Percentiles rank a stretch among this genome's conserved stretches.
Evolutionary conservation across 805 yeast genomes (phyloP).

Genomic region (Starmerella powellii): DNA sequence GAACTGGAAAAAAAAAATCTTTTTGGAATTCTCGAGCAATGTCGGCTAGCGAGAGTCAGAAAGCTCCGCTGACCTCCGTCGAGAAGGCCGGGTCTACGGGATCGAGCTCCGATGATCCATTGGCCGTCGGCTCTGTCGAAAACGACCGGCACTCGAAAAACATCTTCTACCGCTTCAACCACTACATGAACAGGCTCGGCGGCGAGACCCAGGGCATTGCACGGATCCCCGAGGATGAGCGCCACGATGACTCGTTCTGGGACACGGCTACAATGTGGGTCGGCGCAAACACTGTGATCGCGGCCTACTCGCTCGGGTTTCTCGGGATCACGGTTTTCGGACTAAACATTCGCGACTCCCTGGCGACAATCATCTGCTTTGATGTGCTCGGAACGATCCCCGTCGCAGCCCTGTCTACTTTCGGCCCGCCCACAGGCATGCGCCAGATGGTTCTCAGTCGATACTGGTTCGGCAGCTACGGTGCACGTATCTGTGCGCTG

Average conservation of each 20-base stretch:
- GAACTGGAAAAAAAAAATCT: too few species aligned
- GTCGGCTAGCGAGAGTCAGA: neutral
- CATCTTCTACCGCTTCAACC: constrained; percentile 16
- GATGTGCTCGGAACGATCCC: constrained; percentile 59
- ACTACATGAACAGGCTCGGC: constrained; percentile 20
- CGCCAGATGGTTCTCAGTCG: constrained; percentile 79
- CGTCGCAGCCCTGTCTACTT: constrained; percentile 71
- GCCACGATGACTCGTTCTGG: constrained; percentile 51
- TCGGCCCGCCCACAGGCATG: constrained; percentile 74
- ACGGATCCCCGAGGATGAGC: constrained; percentile 65
- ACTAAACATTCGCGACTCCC: constrained; percentile 62
- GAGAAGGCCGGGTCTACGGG: constrained; percentile 10
- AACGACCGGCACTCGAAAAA: constrained; percentile 11
- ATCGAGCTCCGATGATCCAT: constrained; percentile 10
- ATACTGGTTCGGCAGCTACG: constrained; percentile 61
- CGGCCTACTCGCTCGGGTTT: constrained; percentile 70
- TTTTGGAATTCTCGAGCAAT: too few species aligned
- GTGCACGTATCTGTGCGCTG: constrained; percentile 64
- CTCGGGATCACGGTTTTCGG: constrained; percentile 52
- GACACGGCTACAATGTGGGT: constrained; percentile 82
- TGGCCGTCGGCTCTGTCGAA: constrained; percentile 5
- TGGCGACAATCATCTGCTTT: constrained; percentile 59
- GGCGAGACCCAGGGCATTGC: constrained; percentile 69
- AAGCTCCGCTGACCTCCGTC: neutral
- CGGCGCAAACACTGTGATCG: constrained; percentile 78